Evolutionary conservation across 805 yeast genomes (phyloP).

Genomic region (Candida koratica): DNA sequence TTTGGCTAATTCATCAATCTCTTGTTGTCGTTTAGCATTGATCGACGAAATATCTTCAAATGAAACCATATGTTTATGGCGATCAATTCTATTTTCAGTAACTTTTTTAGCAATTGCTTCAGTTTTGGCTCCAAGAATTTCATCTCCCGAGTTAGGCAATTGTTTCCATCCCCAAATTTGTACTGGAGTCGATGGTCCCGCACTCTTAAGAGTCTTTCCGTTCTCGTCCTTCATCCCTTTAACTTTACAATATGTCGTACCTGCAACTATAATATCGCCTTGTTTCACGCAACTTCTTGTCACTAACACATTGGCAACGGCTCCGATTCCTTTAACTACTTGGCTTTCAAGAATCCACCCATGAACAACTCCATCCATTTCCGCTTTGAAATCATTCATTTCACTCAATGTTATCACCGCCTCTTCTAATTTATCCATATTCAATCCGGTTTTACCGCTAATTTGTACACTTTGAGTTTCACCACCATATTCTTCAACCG

Average conservation of each 20-base stretch:
- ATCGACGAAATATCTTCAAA: conserved; percentile 63
- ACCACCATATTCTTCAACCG: conserved; percentile 91
- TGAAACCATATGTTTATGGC: conserved; percentile 52
- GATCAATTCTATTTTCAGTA: conserved; percentile 55
- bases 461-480: conserved; percentile 86
- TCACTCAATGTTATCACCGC: conserved; percentile 84
- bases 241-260: conserved; percentile 81
- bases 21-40: conserved; percentile 62
- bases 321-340: conserved; percentile 76
- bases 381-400: conserved; percentile 71
- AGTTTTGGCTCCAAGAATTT: conserved; percentile 66
- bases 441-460: conserved; percentile 84
- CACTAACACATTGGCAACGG: conserved; percentile 79
- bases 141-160: conserved; percentile 87
- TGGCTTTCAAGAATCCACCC: conserved; percentile 91
- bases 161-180: conserved; percentile 94
- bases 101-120: conserved; percentile 78
- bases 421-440: conserved; percentile 87
- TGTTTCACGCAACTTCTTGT: conserved; percentile 70
- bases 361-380: conserved; percentile 52
- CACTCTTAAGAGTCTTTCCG: conserved; percentile 59
- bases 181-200: conserved; percentile 86
- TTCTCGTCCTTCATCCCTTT: conserved; percentile 71
- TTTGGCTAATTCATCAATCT: conserved; percentile 47
- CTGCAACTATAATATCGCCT: conserved; percentile 79